A percentile compares a stretch with the other conserved stretches of the same genome.
Evolutionary conservation across 192 early-diverging fungal species (phyloP).

Genomic region (Coemansia sp.): DNA sequence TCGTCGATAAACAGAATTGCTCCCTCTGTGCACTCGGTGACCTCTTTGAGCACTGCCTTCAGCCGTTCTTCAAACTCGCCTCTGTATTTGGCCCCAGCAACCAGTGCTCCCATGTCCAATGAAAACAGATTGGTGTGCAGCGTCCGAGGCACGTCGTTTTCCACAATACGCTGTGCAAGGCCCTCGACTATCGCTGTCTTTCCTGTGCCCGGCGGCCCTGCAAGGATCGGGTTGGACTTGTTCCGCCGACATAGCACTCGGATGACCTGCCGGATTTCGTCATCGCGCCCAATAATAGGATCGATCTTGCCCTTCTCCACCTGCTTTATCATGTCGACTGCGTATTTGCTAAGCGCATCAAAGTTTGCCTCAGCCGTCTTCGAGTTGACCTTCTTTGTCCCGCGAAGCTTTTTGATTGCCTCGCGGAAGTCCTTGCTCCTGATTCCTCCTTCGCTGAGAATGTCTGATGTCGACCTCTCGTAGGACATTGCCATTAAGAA

Average conservation of each 20-base stretch:
- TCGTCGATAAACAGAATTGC: slow-evolving; percentile 99
- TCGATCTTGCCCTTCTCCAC: slow-evolving; percentile 91
- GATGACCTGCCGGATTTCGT: slow-evolving; percentile 93
- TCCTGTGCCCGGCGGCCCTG: slow-evolving; percentile 79
- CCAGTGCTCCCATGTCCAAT: slow-evolving; percentile 93
- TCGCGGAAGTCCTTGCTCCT: slow-evolving; percentile 71
- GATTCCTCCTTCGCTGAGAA: slow-evolving; percentile 69
- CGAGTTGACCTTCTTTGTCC: slow-evolving; percentile 80
- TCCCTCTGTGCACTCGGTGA: slow-evolving; percentile 82
- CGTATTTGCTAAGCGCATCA: slow-evolving; percentile 94
- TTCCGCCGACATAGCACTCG: slow-evolving; percentile 87
- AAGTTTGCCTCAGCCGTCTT: slow-evolving; percentile 85
- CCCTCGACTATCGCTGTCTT: slow-evolving; percentile 90
- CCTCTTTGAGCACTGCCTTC: slow-evolving; percentile 94
- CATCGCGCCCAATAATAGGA: slow-evolving; percentile 95
- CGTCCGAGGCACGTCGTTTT: slow-evolving; percentile 86
- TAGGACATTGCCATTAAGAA: slow-evolving; percentile 83
- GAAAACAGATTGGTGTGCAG: slow-evolving; percentile 82
- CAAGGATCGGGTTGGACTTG: slow-evolving; percentile 89
- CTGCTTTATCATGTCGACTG: slow-evolving; percentile 79
- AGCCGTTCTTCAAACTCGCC: slow-evolving; percentile 99
- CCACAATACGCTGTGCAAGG: slow-evolving; percentile 90
- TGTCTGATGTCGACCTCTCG: slow-evolving; percentile 60
- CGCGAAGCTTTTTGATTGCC: slow-evolving; percentile 74
- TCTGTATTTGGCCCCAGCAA: slow-evolving; percentile 93